Base-by-base conservation (phyloP, 495 filamentous ascomycete species). In the Penicillium goetzii region DNA sequence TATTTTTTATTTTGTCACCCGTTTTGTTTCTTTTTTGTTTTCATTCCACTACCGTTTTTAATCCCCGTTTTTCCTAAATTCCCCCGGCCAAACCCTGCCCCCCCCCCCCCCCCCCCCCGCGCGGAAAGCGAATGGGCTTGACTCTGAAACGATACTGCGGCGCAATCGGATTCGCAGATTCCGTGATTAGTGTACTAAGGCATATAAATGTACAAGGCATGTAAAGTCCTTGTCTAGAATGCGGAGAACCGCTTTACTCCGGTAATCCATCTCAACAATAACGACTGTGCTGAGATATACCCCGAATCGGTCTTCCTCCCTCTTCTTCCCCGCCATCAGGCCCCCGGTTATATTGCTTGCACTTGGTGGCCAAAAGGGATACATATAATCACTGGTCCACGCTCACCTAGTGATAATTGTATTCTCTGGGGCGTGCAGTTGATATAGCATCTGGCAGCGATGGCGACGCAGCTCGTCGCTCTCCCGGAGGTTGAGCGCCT, bases 401-500 rank as follows among this genome's bases (percentile, higher is more conserved):
- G 47, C 25, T 4, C 25, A 5, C 9, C 4, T 3, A 30, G 21
- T 6, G 25, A 17, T 11, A 17, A 23, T 12, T 9, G 47, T 14
- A 3, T 17, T 30, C 0, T n/a, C 14, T 30, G 47, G 25, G 5
- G 19, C 23, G 30, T 32, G 28, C 17, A 36, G 1, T 21, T 4
- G 25, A 30, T 2, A 14, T 19, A 30, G 58, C 30, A 14, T 19
- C 14, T 41, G 33, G 32, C 19, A 36, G 65, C 30, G 23, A 85
- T 85, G 84, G 79, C 80, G 43, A 72, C 77, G 25, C 75, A 79
- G 55, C 71, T 85, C 15, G 71, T 80, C 50, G 67, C 81, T 4
- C 80, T 93, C 40, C 84, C 84, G 19, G 89, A 91, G 59, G 78
- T 90, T 43, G 83, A 89, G 69, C 80, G 85, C 51, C 81, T 94